Conservation (phyloP, 2,329 filamentous ascomycete genomes). For the Chaetomiaceae sp. region DNA sequence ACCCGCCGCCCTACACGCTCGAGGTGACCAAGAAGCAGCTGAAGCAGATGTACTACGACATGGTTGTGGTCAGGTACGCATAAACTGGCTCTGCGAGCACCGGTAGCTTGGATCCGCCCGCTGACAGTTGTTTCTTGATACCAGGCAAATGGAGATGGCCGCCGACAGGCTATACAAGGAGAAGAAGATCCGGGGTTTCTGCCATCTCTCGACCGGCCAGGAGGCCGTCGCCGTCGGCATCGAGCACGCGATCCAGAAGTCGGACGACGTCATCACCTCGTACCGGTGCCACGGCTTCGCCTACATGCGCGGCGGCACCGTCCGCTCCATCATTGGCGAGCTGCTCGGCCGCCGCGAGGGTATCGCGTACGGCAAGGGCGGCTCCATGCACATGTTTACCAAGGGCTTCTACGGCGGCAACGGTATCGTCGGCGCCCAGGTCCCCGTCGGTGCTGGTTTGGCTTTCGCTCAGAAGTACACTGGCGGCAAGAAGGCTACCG, state of each 20-base stretch:
- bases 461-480: constrained; percentile 97
- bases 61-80: constrained; percentile 85
- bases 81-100: too few relatives aligned
- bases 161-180: constrained; percentile 99
- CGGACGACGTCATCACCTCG: constrained; percentile 93
- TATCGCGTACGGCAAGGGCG: constrained; percentile 98
- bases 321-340: constrained; percentile 93
- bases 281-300: constrained; percentile 99
- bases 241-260: constrained; percentile 87
- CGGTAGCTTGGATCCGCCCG: neutral
- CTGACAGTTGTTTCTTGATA: constrained; percentile 5
- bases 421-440: constrained; percentile 97
- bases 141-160: constrained; percentile 98
- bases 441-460: constrained; percentile 92
- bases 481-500: constrained; percentile 75
- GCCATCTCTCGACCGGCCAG: constrained; percentile 95
- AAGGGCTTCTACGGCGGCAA: constrained; percentile 98
- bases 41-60: constrained; percentile 98
- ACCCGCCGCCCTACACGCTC: constrained; percentile 89
- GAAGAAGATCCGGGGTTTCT: constrained; percentile 99
- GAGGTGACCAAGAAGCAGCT: constrained; percentile 95
- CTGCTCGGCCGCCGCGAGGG: constrained; percentile 91
- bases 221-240: constrained; percentile 97
- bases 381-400: constrained; percentile 99
- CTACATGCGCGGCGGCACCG: constrained; percentile 86